A percentile compares a stretch with the other conserved stretches of the same genome.
These are phyloP conservation scores for slime mould (Dictyostelium discoideum) DNA, from an alignment of 78 protist species.

Conservation along the genomic window DNA sequence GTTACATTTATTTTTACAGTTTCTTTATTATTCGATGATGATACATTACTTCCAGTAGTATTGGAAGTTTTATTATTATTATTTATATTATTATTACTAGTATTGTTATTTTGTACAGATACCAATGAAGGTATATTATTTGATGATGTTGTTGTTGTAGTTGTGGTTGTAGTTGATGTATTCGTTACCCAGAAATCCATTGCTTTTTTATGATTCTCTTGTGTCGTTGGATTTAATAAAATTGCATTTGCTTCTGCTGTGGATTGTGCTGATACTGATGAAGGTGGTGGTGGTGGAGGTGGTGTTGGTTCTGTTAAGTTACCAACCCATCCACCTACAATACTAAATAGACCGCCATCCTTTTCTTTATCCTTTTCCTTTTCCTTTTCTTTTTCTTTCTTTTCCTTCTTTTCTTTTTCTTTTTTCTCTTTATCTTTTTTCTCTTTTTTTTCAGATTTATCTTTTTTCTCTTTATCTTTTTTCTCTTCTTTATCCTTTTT, in stretches of 20 bases:
- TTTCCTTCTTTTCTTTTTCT: not conserved
- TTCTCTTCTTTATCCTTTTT: not conserved
- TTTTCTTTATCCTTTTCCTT: not conserved
- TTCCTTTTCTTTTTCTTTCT: not conserved
- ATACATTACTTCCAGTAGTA: not conserved
- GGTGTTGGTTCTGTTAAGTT: not conserved
- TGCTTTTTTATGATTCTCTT: constrained; percentile 63
- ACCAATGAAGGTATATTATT: not conserved
- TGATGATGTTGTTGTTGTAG: not conserved
- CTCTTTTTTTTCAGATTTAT: not conserved
- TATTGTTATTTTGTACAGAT: not conserved
- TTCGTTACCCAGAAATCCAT: constrained; percentile 53
- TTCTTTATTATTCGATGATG: not conserved
- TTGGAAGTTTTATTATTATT: not conserved
- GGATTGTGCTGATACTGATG: not conserved
- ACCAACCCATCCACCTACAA: not conserved
- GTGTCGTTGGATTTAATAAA: not conserved
- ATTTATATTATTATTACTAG: not conserved
- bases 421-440: not conserved
- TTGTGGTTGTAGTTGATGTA: not conserved
- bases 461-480: constrained; percentile 11
- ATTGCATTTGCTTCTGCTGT: not conserved
- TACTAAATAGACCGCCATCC: not conserved
- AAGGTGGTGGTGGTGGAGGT: not conserved
- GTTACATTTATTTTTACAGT: not conserved